These are phyloP conservation scores for Tieghemostelium lacteum DNA, from an alignment of 78 protist species.

Conservation along the genomic window DNA sequence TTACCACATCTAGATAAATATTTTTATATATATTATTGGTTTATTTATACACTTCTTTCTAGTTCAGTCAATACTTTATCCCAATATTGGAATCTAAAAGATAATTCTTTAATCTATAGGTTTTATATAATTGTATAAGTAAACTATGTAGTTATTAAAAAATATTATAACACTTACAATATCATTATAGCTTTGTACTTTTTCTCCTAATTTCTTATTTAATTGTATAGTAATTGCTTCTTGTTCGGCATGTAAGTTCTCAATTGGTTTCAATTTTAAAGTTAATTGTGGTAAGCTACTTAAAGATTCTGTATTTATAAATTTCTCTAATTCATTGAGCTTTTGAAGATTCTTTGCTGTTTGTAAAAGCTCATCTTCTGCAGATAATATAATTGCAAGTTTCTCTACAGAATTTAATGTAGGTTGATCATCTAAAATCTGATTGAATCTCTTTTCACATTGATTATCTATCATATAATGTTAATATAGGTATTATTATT, in stretches of 20 bases:
- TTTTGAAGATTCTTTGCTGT: constrained; percentile 44
- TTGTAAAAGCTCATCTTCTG: constrained; percentile 46
- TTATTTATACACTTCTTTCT: background rate
- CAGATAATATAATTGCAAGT: constrained; percentile 45
- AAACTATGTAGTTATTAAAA: background rate
- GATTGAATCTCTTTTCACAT: constrained; percentile 33
- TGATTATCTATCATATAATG: constrained; percentile 26
- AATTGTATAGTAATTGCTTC: constrained; percentile 46
- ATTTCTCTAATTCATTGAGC: constrained; percentile 46
- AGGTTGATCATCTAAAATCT: constrained; percentile 29
- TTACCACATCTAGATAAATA: no score
- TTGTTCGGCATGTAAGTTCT: constrained; percentile 55
- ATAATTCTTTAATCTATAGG: constrained; percentile 33
- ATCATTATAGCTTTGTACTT: constrained; percentile 69
- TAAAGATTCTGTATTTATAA: constrained; percentile 20
- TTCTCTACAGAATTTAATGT: constrained; percentile 45
- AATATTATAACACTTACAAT: constrained; percentile 15
- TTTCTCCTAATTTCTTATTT: constrained; percentile 59
- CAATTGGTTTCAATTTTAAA: constrained; percentile 38
- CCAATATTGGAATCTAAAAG: constrained; percentile 55
- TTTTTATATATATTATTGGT: background rate
- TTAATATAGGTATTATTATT: background rate
- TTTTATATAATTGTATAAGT: background rate
- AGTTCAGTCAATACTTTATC: constrained; percentile 20
- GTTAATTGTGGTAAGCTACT: constrained; percentile 10